Percentiles rank a stretch among this genome's conserved stretches.
Conservation (phyloP, 805 yeast genomes). For the Wickerhamiella lipophila region DNA sequence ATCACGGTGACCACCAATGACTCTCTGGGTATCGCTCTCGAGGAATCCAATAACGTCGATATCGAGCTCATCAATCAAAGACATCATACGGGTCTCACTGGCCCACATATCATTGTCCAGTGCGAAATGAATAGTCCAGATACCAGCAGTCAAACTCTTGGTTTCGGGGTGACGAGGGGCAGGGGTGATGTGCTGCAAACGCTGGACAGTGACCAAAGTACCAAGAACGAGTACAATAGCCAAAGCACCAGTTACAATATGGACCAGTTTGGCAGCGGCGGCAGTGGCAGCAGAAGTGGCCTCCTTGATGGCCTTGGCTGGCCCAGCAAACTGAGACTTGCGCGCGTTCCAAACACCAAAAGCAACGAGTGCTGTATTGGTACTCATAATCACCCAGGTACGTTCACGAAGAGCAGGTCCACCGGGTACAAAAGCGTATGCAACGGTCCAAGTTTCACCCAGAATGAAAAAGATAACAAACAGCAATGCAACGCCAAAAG, state of each 20-base stretch:
- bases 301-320: constrained; percentile 2
- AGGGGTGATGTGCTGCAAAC: constrained; percentile 51
- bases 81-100: constrained; percentile 77
- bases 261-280: constrained; percentile 17
- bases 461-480: constrained; percentile 48
- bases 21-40: constrained; percentile 87
- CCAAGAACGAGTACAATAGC: constrained; percentile 35
- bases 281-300: constrained; percentile 19
- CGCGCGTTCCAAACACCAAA: constrained; percentile 36
- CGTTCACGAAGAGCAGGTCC: constrained; percentile 83
- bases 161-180: constrained; percentile 54
- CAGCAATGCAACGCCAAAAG: constrained; percentile 31
- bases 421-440: constrained; percentile 95
- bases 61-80: constrained; percentile 71
- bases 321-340: neutral
- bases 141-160: constrained; percentile 78
- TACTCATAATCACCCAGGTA: constrained; percentile 57
- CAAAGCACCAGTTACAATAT: constrained; percentile 22
- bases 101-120: constrained; percentile 98
- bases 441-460: constrained; percentile 93
- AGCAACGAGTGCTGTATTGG: constrained; percentile 42
- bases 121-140: constrained; percentile 97
- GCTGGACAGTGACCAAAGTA: constrained; percentile 40
- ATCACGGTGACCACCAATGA: constrained; percentile 92
- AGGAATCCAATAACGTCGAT: constrained; percentile 81